These are phyloP conservation scores for Aspergillus sp. DNA, from an alignment of 2,329 filamentous ascomycete species.

Conservation along the genomic window DNA sequence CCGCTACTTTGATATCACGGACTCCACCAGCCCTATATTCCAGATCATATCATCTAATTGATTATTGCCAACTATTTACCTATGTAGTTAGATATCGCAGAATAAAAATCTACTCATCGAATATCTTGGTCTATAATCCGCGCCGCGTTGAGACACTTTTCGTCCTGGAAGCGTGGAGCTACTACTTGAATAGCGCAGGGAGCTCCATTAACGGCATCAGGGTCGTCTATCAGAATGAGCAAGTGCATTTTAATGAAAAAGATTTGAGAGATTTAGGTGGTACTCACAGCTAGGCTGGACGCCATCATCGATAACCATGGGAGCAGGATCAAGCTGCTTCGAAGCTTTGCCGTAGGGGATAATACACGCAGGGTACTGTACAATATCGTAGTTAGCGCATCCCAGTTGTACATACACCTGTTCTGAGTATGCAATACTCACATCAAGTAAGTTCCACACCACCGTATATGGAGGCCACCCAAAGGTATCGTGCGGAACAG, in stretches of 20 bases:
- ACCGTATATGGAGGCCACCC: constrained; percentile 46
- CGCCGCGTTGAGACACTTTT: background rate
- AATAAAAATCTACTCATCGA: background rate
- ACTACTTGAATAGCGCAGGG: background rate
- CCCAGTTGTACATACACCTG: no score
- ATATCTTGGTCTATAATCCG: background rate
- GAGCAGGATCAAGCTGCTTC: background rate
- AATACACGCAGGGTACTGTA: background rate
- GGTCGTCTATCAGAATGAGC: background rate
- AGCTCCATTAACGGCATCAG: background rate
- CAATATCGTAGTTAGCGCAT: background rate
- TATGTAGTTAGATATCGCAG: no score
- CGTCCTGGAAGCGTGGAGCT: background rate
- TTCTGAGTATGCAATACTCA: constrained; percentile 26
- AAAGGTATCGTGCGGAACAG: constrained; percentile 51
- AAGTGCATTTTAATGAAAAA: no score
- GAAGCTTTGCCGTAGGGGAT: background rate
- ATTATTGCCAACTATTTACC: no score
- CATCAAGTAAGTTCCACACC: constrained; percentile 55
- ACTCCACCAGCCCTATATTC: no score
- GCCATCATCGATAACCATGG: background rate
- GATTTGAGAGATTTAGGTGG: no score
- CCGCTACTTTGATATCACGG: no score
- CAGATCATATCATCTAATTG: no score
- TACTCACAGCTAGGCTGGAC: background rate